Evolutionary conservation across 108 stramenopile species (phyloP), one percentile per base, ranked within the genome.

Genomic region (Cylindrotheca fusiformis): DNA sequence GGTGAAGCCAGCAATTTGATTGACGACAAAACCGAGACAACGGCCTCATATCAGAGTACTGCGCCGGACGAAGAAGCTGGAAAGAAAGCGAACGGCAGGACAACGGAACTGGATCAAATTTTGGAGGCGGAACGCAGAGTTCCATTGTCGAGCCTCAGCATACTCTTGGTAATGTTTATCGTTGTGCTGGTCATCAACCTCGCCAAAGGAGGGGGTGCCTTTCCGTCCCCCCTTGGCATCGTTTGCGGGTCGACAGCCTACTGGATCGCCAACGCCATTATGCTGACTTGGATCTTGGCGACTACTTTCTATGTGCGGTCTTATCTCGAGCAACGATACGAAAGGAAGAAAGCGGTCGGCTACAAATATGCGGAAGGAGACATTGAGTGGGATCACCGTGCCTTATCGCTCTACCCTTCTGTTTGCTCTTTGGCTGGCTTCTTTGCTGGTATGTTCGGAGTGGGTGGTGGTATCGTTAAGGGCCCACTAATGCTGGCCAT

Each of bases 401-500:
- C 91, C 14, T 95, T 96, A 2, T 61, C 95, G 18, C 63, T 90
- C 12, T 98, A 96, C 68, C 98, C 98, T 0, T 33, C 70, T 5
- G 62, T 98, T 32, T 96, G 95, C 48, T 84, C 85, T 52, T 56
- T 96, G 5, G 98, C 98, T 21, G 98, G 98, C 1, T 83, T 97
- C 68, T 92, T 88, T 70, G 98, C 96, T 4, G 98, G 98, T 6
- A 84, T 97, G 90, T 97, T 96, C 65, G 97, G 95, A 5, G 75
- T 97, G 0, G 75, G 94, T 2, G 95, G 97, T 25, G 95, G 94
- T 27, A 96, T 97, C 60, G 90, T 96, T 24, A 96, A 97, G 72
- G 95, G 96, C 3, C 96, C 96, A 1, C 82, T 96, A 25, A 95
- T 97, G 96, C 82, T 97, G 24, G 91, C 91, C 47, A 93, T 95